phyloP scores from a whole-genome alignment of 768 basidiomycete species.

The Termitomyces heimii region DNA sequence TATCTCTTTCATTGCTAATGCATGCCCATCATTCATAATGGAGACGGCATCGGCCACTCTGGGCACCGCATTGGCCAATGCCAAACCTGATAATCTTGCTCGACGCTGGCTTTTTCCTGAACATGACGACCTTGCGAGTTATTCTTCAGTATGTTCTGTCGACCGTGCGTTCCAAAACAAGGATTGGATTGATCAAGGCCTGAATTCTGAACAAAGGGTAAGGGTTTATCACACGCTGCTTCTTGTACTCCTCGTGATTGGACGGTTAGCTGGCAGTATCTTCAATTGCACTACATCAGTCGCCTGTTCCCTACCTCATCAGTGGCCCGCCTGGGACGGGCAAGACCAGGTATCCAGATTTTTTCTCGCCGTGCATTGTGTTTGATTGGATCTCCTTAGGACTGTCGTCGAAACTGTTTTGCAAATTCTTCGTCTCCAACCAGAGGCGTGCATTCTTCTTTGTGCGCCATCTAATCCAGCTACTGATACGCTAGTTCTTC shows the following conservation, averaged over 20 bases:
- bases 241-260: not conserved
- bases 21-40: slow-evolving; percentile 36
- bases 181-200: slow-evolving; percentile 38
- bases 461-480: slow-evolving; percentile 49
- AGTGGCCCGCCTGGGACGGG: slow-evolving; percentile 48
- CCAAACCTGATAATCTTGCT: slow-evolving; percentile 21
- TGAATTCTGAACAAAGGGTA: slow-evolving; percentile 43
- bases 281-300: slow-evolving; percentile 36
- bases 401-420: slow-evolving; percentile 45
- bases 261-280: slow-evolving; percentile 33
- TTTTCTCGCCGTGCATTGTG: not conserved
- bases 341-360: slow-evolving; percentile 35
- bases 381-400: slow-evolving; percentile 16
- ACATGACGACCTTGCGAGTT: slow-evolving; percentile 22
- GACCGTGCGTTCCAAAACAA: slow-evolving; percentile 22
- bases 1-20: slow-evolving; percentile 41
- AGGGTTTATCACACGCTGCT: not conserved
- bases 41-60: slow-evolving; percentile 30
- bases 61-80: slow-evolving; percentile 17
- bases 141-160: slow-evolving; percentile 12
- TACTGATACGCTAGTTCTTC: slow-evolving; percentile 40
- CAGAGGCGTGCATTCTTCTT: slow-evolving; percentile 40
- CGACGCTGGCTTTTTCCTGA: slow-evolving; percentile 43
- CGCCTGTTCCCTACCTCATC: slow-evolving; percentile 42
- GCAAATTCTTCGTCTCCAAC: slow-evolving; percentile 41